Conservation (phyloP, 352 stramenopile genomes). For the Saprolegnia diclina region DNA sequence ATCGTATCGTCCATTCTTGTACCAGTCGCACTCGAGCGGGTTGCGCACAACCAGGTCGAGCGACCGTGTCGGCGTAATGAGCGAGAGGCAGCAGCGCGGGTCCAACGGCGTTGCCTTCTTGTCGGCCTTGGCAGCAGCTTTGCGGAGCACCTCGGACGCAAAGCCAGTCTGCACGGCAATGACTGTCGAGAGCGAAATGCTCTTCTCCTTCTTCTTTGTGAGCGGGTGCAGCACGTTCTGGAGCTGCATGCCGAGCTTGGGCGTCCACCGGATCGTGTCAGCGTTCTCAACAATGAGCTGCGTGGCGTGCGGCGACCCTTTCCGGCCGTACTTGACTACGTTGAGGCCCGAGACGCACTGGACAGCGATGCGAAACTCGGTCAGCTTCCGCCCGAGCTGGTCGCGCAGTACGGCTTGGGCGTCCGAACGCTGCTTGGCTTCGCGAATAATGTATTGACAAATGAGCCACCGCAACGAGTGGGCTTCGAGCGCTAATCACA, state of each 20-base stretch:
- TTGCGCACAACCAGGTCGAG: constrained; percentile 71
- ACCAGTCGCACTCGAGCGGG: constrained; percentile 62
- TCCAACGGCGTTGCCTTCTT: constrained; percentile 44
- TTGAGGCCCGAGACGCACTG: constrained; percentile 66
- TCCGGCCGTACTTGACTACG: constrained; percentile 76
- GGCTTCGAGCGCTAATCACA: constrained; percentile 2
- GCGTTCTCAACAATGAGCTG: constrained; percentile 73
- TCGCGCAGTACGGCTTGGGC: constrained; percentile 20
- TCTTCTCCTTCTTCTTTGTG: constrained; percentile 38
- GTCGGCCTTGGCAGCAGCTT: constrained; percentile 60
- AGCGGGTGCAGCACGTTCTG: constrained; percentile 27
- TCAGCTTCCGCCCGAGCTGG: constrained; percentile 71
- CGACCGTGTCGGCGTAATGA: constrained; percentile 64
- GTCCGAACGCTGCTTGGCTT: background rate
- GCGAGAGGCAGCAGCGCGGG: constrained; percentile 66
- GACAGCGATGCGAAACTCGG: constrained; percentile 72
- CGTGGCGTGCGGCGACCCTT: constrained; percentile 67
- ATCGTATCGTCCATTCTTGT: background rate
- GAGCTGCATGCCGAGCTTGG: constrained; percentile 39
- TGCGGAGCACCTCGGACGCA: constrained; percentile 55
- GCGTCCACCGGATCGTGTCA: constrained; percentile 73
- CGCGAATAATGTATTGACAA: constrained; percentile 24
- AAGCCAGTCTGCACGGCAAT: constrained; percentile 46
- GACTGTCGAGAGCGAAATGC: constrained; percentile 43
- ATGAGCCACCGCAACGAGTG: constrained; percentile 23